Conservation (phyloP, 108 stramenopile genomes). For the Skeletonema potamos region DNA sequence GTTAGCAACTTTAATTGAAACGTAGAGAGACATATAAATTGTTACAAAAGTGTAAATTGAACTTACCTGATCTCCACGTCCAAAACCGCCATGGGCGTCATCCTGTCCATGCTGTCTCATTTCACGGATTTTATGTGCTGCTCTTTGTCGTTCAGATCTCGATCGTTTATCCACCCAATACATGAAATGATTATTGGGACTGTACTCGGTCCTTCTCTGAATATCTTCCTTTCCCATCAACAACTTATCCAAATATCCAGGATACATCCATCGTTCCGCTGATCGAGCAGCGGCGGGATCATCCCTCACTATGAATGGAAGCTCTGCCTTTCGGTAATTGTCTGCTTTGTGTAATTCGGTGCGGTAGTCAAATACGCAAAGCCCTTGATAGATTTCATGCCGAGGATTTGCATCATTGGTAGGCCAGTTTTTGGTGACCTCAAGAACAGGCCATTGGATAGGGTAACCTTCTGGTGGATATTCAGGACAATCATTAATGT, state of each 20-base stretch:
- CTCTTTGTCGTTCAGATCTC: conserved; percentile 25
- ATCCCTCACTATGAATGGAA: conserved; percentile 95
- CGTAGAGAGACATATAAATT: neutral
- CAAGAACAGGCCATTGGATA: conserved; percentile 70
- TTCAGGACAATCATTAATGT: conserved; percentile 77
- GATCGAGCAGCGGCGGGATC: conserved; percentile 84
- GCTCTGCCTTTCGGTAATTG: conserved; percentile 84
- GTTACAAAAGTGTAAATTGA: too few relatives aligned
- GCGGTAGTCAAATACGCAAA: conserved; percentile 86
- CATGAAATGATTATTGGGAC: conserved; percentile 94
- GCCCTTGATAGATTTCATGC: conserved; percentile 60
- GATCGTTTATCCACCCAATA: conserved; percentile 71
- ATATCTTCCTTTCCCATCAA: conserved; percentile 64
- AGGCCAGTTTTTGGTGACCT: conserved; percentile 69
- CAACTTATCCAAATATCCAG: conserved; percentile 71
- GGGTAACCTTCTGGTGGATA: conserved; percentile 80
- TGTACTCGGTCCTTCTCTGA: conserved; percentile 74
- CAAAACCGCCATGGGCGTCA: conserved; percentile 33
- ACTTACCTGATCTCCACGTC: conserved; percentile 34
- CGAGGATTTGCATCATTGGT: conserved; percentile 57
- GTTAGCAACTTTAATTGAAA: neutral
- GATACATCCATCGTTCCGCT: conserved; percentile 88
- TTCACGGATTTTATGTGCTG: conserved; percentile 17
- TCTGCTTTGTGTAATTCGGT: conserved; percentile 82
- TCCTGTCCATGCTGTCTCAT: conserved; percentile 22